These are phyloP conservation scores for Cercis canadensis DNA, from an alignment of 306 rosid genomes.

Conservation along the genomic window DNA sequence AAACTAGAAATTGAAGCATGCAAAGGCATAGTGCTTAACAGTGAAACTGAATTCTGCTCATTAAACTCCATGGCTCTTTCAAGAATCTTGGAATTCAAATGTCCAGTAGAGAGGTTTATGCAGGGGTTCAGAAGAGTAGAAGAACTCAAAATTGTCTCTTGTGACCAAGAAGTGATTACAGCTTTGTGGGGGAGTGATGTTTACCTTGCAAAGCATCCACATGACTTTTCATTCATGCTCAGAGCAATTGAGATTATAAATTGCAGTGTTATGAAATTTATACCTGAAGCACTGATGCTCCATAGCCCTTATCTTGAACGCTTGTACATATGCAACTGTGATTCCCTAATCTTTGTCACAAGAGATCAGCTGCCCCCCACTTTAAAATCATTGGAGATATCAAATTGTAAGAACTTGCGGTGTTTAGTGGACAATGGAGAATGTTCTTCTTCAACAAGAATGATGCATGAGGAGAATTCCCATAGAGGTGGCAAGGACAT, in stretches of 20 bases:
- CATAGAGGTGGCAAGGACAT: neutral
- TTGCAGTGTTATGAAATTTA: constrained; percentile 2
- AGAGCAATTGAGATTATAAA: constrained; percentile 13
- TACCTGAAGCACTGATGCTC: constrained; percentile 21
- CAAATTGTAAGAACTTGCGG: constrained; percentile 28
- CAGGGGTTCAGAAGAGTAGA: constrained; percentile 3
- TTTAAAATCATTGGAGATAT: constrained; percentile 18
- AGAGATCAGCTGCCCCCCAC: constrained; percentile 22
- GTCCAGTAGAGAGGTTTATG: neutral
- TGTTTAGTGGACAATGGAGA: constrained; percentile 25
- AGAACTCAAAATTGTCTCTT: constrained; percentile 5
- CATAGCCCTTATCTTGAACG: neutral
- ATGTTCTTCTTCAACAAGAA: neutral
- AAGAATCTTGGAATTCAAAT: constrained; percentile 6
- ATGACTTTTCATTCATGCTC: constrained; percentile 25
- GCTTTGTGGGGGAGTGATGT: constrained; percentile 8
- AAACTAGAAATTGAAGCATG: constrained; percentile 24
- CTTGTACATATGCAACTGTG: neutral
- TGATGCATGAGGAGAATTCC: neutral
- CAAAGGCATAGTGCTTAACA: constrained; percentile 1
- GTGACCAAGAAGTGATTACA: neutral
- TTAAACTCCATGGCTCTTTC: constrained; percentile 17
- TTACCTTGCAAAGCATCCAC: neutral
- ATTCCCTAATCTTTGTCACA: constrained; percentile 23
- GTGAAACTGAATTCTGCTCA: constrained; percentile 1